A percentile compares a stretch with the other conserved stretches of the same genome.
Conservation (phyloP, 1,139 yeast species). For the Blastobotrys raffinosifermentans region DNA sequence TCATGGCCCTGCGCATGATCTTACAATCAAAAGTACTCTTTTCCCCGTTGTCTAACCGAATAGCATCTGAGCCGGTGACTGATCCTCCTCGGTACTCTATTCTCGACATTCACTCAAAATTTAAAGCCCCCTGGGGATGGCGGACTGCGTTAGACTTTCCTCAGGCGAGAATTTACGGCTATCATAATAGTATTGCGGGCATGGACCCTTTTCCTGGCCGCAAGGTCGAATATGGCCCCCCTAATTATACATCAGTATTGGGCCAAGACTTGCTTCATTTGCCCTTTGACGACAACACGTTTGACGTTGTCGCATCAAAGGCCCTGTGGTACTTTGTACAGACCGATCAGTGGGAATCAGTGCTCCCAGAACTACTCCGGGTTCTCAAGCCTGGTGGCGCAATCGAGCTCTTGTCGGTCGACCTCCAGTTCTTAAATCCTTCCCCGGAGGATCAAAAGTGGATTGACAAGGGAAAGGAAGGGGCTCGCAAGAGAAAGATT, state of each 20-base stretch:
- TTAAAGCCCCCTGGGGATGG: conserved; percentile 38
- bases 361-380: conserved; percentile 35
- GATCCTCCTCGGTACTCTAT: conserved; percentile 10
- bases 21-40: conserved; percentile 20
- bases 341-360: conserved; percentile 32
- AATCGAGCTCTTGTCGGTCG: conserved; percentile 31
- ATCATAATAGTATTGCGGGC: conserved; percentile 21
- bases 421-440: conserved; percentile 26
- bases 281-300: conserved; percentile 35
- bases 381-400: conserved; percentile 39
- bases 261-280: conserved; percentile 29
- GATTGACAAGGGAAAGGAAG: conserved; percentile 24
- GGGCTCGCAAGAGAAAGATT: conserved; percentile 26
- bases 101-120: conserved; percentile 31
- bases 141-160: conserved; percentile 37
- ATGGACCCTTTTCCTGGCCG: conserved; percentile 11
- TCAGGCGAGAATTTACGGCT: conserved; percentile 30
- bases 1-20: conserved; percentile 29
- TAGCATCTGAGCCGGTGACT: background rate
- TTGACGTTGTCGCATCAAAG: conserved; percentile 32
- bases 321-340: conserved; percentile 31
- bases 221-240: conserved; percentile 17
- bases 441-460: conserved; percentile 22
- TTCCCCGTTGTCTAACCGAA: conserved; percentile 14
- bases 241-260: conserved; percentile 27